phyloP scores from a whole-genome alignment of 2,329 filamentous ascomycete species.

The Rutstroemia sp. region DNA sequence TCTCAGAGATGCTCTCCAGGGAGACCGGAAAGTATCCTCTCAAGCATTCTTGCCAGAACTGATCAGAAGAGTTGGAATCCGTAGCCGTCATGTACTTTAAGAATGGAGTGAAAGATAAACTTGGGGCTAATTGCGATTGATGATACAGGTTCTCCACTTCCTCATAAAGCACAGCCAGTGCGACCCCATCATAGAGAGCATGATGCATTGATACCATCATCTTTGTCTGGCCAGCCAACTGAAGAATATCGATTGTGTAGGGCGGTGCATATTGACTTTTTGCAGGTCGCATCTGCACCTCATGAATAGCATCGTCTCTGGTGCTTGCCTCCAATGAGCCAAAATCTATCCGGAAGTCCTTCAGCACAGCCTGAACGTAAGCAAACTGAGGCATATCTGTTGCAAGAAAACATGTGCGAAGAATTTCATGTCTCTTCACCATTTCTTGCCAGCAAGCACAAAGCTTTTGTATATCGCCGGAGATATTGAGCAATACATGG shows the following conservation, averaged over 20 bases:
- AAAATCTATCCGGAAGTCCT: constrained; percentile 32
- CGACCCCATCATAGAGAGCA: constrained; percentile 78
- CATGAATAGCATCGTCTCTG: background rate
- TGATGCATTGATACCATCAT: constrained; percentile 52
- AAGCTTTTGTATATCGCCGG: constrained; percentile 42
- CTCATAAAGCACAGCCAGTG: constrained; percentile 59
- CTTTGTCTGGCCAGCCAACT: constrained; percentile 2
- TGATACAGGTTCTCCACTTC: constrained; percentile 59
- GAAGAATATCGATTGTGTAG: constrained; percentile 19
- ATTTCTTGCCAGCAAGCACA: constrained; percentile 55
- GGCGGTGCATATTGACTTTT: constrained; percentile 18
- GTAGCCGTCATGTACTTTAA: constrained; percentile 49
- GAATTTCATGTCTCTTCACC: constrained; percentile 61
- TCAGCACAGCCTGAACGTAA: constrained; percentile 65
- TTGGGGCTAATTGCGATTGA: constrained; percentile 37
- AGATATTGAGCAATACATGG: constrained; percentile 56
- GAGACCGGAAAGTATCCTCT: constrained; percentile 37
- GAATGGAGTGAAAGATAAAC: constrained; percentile 56
- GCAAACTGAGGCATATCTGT: constrained; percentile 54
- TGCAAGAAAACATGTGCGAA: constrained; percentile 67
- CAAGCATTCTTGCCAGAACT: constrained; percentile 61
- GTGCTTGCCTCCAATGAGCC: constrained; percentile 1
- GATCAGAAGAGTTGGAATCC: constrained; percentile 41
- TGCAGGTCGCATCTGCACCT: background rate
- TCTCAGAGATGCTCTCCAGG: background rate